Evolutionary conservation across 768 basidiomycete genomes (phyloP).

Genomic region (Piloderma croceum): DNA sequence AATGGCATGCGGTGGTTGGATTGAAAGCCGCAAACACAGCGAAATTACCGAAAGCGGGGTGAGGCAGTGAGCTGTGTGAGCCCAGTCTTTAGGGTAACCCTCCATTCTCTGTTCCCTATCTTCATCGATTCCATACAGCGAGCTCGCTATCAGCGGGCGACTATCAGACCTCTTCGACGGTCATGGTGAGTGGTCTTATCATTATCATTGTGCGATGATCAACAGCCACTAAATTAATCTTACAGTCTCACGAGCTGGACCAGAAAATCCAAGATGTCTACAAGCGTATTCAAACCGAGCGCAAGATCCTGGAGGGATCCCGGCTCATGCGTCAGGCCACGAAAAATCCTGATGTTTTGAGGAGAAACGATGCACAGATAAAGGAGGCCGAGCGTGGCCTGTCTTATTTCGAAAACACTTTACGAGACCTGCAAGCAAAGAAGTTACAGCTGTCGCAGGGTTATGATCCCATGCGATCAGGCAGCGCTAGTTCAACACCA

Average conservation of each 20-base stretch:
- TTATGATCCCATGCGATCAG: constrained; percentile 53
- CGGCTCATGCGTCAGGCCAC: constrained; percentile 77
- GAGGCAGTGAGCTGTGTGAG: too few relatives aligned
- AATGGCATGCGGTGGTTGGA: constrained; percentile 1
- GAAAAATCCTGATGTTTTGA: constrained; percentile 78
- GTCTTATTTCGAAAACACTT: constrained; percentile 81
- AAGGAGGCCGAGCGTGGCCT: constrained; percentile 80
- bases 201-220: constrained; percentile 8
- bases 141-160: too few relatives aligned
- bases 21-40: too few relatives aligned
- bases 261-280: constrained; percentile 90
- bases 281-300: constrained; percentile 87
- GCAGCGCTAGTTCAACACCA: constrained; percentile 24
- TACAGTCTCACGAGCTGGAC: constrained; percentile 73
- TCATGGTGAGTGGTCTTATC: constrained; percentile 24
- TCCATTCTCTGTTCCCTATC: too few relatives aligned
- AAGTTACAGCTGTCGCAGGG: constrained; percentile 59
- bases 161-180: too few relatives aligned
- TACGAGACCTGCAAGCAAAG: constrained; percentile 75
- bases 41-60: too few relatives aligned
- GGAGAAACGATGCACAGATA: constrained; percentile 78
- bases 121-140: too few relatives aligned
- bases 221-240: background rate
- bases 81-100: too few relatives aligned
- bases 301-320: constrained; percentile 85